Percentiles rank a stretch among this genome's conserved stretches.
Evolutionary conservation across 2,329 filamentous ascomycete species (phyloP).

Genomic region (Fusarium sp.): DNA sequence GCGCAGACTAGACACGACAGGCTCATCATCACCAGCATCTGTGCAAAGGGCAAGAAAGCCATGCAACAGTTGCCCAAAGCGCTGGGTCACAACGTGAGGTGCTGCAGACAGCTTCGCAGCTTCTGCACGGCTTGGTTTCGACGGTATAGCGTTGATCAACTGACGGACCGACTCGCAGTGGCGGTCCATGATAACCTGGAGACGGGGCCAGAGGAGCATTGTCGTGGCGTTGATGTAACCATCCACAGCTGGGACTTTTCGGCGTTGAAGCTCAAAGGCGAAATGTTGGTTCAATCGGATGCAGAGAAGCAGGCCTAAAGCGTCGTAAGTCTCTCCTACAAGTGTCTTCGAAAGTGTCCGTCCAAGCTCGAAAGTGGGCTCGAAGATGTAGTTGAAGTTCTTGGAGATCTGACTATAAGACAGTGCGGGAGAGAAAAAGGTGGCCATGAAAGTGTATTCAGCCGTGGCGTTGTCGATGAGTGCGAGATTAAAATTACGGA

Average conservation of each 20-base stretch:
- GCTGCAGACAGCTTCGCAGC: slow-evolving; percentile 77
- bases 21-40: slow-evolving; percentile 95
- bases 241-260: slow-evolving; percentile 90
- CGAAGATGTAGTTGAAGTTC: slow-evolving; percentile 89
- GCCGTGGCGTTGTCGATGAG: slow-evolving; percentile 93
- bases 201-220: slow-evolving; percentile 96
- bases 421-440: slow-evolving; percentile 86
- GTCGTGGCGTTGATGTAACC: slow-evolving; percentile 93
- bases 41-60: slow-evolving; percentile 84
- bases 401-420: slow-evolving; percentile 82
- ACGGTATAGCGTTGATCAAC: slow-evolving; percentile 66
- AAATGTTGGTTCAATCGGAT: slow-evolving; percentile 94
- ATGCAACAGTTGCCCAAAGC: slow-evolving; percentile 93
- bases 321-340: slow-evolving; percentile 82
- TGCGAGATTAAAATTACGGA: slow-evolving; percentile 94
- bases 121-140: slow-evolving; percentile 60
- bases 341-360: slow-evolving; percentile 81
- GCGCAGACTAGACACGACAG: slow-evolving; percentile 82
- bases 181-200: slow-evolving; percentile 92
- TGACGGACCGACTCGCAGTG: slow-evolving; percentile 88
- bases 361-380: slow-evolving; percentile 88
- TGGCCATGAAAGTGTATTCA: slow-evolving; percentile 92
- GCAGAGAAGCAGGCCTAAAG: slow-evolving; percentile 87
- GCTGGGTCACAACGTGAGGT: slow-evolving; percentile 90
- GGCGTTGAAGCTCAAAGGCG: slow-evolving; percentile 91